Evolutionary conservation across 768 basidiomycete species (phyloP).

Genomic region (Lactifluus subvellereus): DNA sequence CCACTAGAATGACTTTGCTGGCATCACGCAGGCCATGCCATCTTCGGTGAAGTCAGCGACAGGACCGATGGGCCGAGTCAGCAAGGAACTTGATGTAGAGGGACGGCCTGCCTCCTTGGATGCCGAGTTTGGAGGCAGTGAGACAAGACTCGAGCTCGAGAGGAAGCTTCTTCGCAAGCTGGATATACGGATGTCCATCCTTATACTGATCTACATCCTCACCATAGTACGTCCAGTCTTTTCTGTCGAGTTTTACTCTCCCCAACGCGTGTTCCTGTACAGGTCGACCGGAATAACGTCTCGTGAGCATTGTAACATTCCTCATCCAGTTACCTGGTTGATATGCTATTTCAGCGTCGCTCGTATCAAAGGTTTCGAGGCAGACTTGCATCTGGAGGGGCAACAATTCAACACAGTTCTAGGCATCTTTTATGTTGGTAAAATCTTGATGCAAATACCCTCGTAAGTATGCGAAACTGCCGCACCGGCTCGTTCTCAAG

Average conservation of each 20-base stretch:
- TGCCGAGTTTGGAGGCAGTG: conserved; percentile 34
- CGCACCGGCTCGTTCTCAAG: not conserved
- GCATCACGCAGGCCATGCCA: conserved; percentile 10
- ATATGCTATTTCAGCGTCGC: conserved; percentile 46
- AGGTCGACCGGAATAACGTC: conserved; percentile 72
- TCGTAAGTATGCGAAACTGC: conserved; percentile 41
- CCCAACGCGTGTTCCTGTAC: conserved; percentile 1
- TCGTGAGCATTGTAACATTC: conserved; percentile 36
- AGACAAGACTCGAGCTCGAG: conserved; percentile 38
- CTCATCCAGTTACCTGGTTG: not conserved
- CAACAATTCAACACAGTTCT: conserved; percentile 62
- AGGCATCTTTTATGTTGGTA: conserved; percentile 64
- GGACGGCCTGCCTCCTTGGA: not conserved
- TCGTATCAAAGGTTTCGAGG: conserved; percentile 63
- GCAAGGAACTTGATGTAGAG: not conserved
- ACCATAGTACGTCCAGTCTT: conserved; percentile 36
- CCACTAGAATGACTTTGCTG: too few species aligned
- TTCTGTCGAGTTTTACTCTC: not conserved
- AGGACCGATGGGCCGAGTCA: not conserved
- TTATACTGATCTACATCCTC: conserved; percentile 42
- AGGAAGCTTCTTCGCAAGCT: conserved; percentile 40
- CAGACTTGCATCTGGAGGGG: conserved; percentile 56
- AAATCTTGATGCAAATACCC: conserved; percentile 76
- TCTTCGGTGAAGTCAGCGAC: conserved; percentile 13
- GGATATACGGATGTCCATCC: conserved; percentile 39